A percentile compares a stretch with the other conserved stretches of the same genome.
Evolutionary conservation across 2,329 filamentous ascomycete genomes (phyloP).

Genomic region (Fusarium equiseti): DNA sequence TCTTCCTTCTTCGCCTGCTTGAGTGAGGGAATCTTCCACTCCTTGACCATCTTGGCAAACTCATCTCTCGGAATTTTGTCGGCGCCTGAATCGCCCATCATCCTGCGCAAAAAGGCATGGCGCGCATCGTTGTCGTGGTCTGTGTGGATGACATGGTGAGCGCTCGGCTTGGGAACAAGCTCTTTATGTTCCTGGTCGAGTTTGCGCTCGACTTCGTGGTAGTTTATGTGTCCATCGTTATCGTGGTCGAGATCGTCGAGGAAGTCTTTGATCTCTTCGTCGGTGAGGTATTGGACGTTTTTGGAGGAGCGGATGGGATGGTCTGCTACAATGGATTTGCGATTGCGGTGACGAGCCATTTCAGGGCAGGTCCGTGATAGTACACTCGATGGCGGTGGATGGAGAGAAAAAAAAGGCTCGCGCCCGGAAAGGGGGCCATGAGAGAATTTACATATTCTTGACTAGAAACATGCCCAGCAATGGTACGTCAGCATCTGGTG

Average conservation of each 20-base stretch:
- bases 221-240: conserved; percentile 64
- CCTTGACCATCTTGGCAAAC: conserved; percentile 58
- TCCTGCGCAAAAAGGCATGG: conserved; percentile 63
- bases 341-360: conserved; percentile 10
- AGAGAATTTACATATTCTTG: neutral
- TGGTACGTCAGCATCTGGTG: conserved; percentile 21
- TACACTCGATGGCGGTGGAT: no score
- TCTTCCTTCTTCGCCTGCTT: conserved; percentile 61
- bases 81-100: conserved; percentile 58
- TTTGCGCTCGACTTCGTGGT: conserved; percentile 64
- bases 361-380: neutral
- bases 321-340: conserved; percentile 37
- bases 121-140: conserved; percentile 54
- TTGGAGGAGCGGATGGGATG: conserved; percentile 45
- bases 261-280: conserved; percentile 65
- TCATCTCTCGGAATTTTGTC: conserved; percentile 59
- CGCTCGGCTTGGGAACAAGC: conserved; percentile 59
- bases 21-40: conserved; percentile 62
- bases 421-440: neutral
- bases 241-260: conserved; percentile 65
- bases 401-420: no score
- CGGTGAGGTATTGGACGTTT: conserved; percentile 53
- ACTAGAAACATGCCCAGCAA: conserved; percentile 1
- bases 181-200: conserved; percentile 65
- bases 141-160: conserved; percentile 59